These are phyloP conservation scores for Calonectria fujianensis DNA, from an alignment of 2,329 filamentous ascomycete species.

Conservation along the genomic window DNA sequence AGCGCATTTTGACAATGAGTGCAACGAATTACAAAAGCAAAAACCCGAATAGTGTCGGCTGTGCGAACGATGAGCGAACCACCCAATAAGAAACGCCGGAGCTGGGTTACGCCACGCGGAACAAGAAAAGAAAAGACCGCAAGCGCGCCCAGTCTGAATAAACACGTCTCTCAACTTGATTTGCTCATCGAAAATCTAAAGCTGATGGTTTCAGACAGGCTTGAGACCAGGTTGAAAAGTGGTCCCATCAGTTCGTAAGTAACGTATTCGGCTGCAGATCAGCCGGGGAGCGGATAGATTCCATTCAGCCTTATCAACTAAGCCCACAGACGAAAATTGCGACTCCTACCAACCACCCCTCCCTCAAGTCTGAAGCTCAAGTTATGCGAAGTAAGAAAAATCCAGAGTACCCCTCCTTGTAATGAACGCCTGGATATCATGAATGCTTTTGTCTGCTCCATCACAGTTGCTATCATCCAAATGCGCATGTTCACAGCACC, in stretches of 20 bases:
- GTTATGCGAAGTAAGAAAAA: too few relatives aligned
- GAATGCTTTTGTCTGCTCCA: too few relatives aligned
- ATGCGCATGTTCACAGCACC: too few relatives aligned
- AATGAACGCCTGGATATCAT: too few relatives aligned
- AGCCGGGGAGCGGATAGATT: too few relatives aligned
- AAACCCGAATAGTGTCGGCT: conserved; percentile 3
- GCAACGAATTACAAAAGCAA: not conserved
- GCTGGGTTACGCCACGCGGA: not conserved
- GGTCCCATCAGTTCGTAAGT: not conserved
- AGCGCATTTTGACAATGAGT: not conserved
- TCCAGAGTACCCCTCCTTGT: too few relatives aligned
- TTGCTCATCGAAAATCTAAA: not conserved
- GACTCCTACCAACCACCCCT: too few relatives aligned
- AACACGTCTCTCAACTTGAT: not conserved
- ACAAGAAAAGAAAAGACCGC: not conserved
- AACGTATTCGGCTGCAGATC: too few relatives aligned
- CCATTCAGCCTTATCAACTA: too few relatives aligned
- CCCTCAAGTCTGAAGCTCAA: too few relatives aligned
- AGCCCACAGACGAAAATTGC: too few relatives aligned
- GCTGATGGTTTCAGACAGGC: not conserved
- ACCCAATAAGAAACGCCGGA: not conserved
- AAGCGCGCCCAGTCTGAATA: not conserved
- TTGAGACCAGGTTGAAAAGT: not conserved
- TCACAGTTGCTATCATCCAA: too few relatives aligned
- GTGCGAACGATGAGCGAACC: not conserved